Evolutionary conservation across 305 asterid genomes (phyloP).

Genomic region (Rubia peregrina): DNA sequence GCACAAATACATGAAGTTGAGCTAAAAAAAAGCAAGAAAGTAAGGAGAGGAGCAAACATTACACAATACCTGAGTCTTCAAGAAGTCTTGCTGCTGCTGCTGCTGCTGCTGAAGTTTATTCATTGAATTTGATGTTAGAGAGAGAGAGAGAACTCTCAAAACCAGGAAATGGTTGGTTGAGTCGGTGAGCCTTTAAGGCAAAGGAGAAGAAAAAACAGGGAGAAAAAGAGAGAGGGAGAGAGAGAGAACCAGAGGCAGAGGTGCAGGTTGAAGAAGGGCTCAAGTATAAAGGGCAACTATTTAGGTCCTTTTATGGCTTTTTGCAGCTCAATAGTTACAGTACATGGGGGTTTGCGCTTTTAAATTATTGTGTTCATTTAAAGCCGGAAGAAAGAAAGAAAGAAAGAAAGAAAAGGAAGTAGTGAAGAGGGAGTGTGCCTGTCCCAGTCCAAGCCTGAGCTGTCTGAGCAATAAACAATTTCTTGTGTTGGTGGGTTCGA

Average conservation of each 20-base stretch:
- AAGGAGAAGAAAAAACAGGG: neutral
- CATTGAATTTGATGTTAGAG: slow-evolving; percentile 24
- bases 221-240: neutral
- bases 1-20: neutral
- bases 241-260: too few species aligned
- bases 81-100: slow-evolving; percentile 30
- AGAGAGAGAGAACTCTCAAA: neutral
- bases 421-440: neutral
- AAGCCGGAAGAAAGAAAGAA: neutral
- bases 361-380: neutral
- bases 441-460: slow-evolving; percentile 22
- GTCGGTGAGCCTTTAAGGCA: neutral
- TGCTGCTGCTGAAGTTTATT: slow-evolving; percentile 29
- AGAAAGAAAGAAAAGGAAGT: slow-evolving; percentile 6
- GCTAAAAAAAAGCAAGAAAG: neutral
- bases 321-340: neutral
- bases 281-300: slow-evolving; percentile 8
- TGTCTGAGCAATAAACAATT: slow-evolving; percentile 9
- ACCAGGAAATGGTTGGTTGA: neutral
- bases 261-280: neutral
- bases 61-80: slow-evolving; percentile 60
- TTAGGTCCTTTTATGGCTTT: slow-evolving; percentile 12
- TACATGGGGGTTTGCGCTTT: slow-evolving; percentile 14
- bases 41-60: too few species aligned
- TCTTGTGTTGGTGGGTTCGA: neutral